Evolutionary conservation across 805 yeast genomes (phyloP), one percentile per base, ranked within the genome.

Genomic region (Metschnikowia borealis): DNA sequence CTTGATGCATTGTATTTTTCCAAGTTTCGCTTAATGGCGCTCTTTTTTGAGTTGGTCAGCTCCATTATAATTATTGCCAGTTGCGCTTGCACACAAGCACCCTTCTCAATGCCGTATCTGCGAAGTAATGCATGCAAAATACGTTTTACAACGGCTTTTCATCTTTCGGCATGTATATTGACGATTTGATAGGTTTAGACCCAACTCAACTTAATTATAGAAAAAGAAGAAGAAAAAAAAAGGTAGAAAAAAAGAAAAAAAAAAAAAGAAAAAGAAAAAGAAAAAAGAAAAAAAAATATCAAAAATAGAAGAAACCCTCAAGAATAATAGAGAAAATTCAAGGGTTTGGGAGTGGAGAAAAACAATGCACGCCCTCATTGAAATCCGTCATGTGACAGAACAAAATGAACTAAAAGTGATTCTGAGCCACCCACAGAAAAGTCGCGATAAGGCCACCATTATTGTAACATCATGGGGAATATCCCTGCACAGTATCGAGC

Each of bases 201-300:
- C 37, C 18, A 13, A 32, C 21, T 14, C 17, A 39, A 46, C 36
- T 15, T 34, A 33, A 32, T 20, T 32, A 38, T 26, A 31, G 33
- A 45, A 18, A 36, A 45, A 18, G 23, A 33, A 44, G 36, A 36
- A 43, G 17, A 14, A 17, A 20, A 40, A 49, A 42, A 53, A 34
- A 39, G 45, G 43, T 43, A 55, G 47, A 31, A 29, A 53, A 44
- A 45, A 47, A 44, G 41, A 34, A 41, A 48, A 47, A 48, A 47
- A 47, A 42, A 42, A 33, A 45, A 47, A 48, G 38, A 46, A 31
- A 38, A 47, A 48, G 42, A 44, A 34, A 35, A 34, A 21, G 32
- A 47, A 29, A 32, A 33, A 35, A 29, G 15, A 31, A 38, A 44
- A 35, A 41, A 43, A 49, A 45, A 40, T 40, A 39, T 23, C 18